Evolutionary conservation across 768 basidiomycete species (phyloP), one percentile per base, ranked within the genome.

Genomic region (Daedaleopsis sinensis): DNA sequence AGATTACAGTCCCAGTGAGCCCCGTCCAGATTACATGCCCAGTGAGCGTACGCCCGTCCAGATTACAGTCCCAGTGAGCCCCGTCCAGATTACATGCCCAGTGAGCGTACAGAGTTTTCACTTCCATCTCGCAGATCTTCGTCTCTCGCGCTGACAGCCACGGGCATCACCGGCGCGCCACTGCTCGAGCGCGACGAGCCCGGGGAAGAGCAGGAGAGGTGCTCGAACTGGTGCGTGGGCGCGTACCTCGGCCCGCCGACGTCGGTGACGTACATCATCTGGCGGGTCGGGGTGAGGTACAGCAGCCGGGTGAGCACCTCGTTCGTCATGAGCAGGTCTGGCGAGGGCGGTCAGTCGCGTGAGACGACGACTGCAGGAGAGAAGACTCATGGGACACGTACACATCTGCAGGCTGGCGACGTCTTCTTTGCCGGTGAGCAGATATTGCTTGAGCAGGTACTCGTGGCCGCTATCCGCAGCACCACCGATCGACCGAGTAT

Each of bases 141-240:
- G n/a, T n/a, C n/a, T n/a, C n/a, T n/a, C n/a, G n/a, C n/a, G n/a
- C n/a, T n/a, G n/a, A n/a, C n/a, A n/a, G n/a, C n/a, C n/a, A n/a
- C n/a, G n/a, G n/a, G n/a, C n/a, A n/a, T n/a, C n/a, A n/a, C n/a
- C n/a, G n/a, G n/a, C n/a, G n/a, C n/a, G n/a, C n/a, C n/a, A n/a
- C n/a, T n/a, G n/a, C 24, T 90, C 90, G 3, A 93, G 78, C 5
- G 90, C 89, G 52, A 93, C 77, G 16, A 91, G 75, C 16, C 91
- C 90, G 0, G 90, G 89, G 51, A 90, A 79, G 76, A 93, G 72
- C 90, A 91, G 12, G 90, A 85, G 27, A 93, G 75, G 67, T 93
- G 90, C 63, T 92, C 90, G 56, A 91, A 84, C 21, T 70, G 67
- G 65, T 88, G 83, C 11, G 80, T 76, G 23, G 82, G 78, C 16